Base-by-base conservation (phyloP, 805 yeast species). In the Candida ovalis region DNA sequence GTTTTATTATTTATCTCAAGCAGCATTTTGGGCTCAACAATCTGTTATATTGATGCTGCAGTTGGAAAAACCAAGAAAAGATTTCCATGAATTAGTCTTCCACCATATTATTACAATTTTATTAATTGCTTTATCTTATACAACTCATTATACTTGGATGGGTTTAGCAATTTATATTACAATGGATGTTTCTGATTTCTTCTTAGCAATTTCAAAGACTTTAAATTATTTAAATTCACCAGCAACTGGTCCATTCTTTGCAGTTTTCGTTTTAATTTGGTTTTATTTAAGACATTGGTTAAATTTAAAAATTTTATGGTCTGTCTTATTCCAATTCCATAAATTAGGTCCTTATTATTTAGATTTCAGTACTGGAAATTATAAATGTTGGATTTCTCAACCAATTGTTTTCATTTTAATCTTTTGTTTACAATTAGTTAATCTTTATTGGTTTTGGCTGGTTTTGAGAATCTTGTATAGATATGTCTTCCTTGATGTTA, bases 21-120 rank as follows among this genome's bases (percentile, higher is more conserved):
- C 98, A 5, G 86, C 97, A 4, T 94, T 89, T 68, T 94, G 99
- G 99, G 82, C 90, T 21, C 99, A 94, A 72, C 99, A 94, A 70
- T 84, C 95, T 1, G 82, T 87, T 37, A 86, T 94, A 28, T 74
- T 94, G 54, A 70, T 81, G 41, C 74, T 94, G 54, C 96, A 86
- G 67, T 76, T 94, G 51, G 99, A 94, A 69, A 88, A 88, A 66
- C 98, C 97, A 49, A 80, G 99, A 68, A 91, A 90, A 68, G 99
- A 94, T 67, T 91, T 83, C 70, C 73, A 82, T 58, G 99, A 94
- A 69, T 77, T 94, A 51, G 88, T 92, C 36, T 82, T 88, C 67
- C 99, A 94, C 68, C 99, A 94, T 66, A 78, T 94, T 53, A 82
- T 94, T 54, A 94, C 99, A 23, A 82, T 94, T 65, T 80, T 89